A percentile compares a stretch with the other conserved stretches of the same genome.
phyloP scores from a whole-genome alignment of 2,329 filamentous ascomycete genomes.

The Ophiocordyceps camponoti-saundersi region DNA sequence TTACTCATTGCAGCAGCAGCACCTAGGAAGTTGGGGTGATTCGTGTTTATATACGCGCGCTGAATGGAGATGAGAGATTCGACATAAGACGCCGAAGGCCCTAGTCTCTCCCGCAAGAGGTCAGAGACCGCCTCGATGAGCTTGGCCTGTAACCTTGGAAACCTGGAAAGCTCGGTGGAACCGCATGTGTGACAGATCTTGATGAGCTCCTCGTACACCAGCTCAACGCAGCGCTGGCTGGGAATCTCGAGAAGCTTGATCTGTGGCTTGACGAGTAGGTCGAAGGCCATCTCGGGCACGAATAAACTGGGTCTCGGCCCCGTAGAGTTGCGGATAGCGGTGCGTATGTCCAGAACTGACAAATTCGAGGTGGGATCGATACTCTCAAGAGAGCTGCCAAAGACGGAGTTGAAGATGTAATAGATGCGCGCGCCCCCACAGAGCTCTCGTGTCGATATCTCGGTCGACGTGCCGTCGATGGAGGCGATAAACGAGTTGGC shows the following conservation, averaged over 20 bases:
- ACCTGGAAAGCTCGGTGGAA: constrained; percentile 81
- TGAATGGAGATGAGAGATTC: constrained; percentile 96
- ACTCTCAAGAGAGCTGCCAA: constrained; percentile 87
- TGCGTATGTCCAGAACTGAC: constrained; percentile 85
- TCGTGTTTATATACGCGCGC: constrained; percentile 97
- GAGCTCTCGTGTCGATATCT: constrained; percentile 96
- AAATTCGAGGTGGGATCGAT: constrained; percentile 95
- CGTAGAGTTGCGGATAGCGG: constrained; percentile 94
- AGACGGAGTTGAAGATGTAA: constrained; percentile 98
- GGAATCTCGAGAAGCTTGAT: constrained; percentile 94
- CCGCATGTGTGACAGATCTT: constrained; percentile 99
- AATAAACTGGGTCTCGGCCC: constrained; percentile 90
- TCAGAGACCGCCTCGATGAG: constrained; percentile 97
- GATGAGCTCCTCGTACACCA: constrained; percentile 97
- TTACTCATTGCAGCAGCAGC: constrained; percentile 95
- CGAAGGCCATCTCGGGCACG: constrained; percentile 93
- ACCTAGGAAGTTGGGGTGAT: constrained; percentile 95
- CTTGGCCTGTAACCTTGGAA: constrained; percentile 85
- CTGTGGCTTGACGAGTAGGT: constrained; percentile 92
- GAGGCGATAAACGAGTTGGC: constrained; percentile 96
- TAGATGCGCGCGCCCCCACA: constrained; percentile 92
- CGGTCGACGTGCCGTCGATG: constrained; percentile 94
- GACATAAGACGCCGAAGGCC: constrained; percentile 78
- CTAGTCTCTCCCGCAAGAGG: constrained; percentile 77
- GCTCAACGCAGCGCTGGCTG: constrained; percentile 88